These are phyloP conservation scores for Tulasnella sp. DNA, from an alignment of 768 basidiomycete genomes.

Conservation along the genomic window DNA sequence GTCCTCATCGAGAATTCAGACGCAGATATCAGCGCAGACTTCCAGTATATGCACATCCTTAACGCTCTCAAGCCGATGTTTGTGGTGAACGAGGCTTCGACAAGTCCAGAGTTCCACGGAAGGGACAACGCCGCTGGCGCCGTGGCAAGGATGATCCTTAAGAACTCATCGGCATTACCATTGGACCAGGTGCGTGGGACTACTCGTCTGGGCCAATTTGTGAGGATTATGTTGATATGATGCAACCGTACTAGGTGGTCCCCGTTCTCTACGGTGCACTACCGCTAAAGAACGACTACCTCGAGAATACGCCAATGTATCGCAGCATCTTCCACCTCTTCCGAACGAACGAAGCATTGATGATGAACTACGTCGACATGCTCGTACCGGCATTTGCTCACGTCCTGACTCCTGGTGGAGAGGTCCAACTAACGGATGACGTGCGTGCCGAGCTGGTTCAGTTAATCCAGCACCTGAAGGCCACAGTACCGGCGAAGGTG, in stretches of 20 bases:
- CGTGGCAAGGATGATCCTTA: slow-evolving; percentile 75
- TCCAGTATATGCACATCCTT: slow-evolving; percentile 70
- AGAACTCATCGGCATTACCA: slow-evolving; percentile 68
- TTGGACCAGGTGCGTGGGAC: slow-evolving; percentile 39
- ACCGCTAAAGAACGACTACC: slow-evolving; percentile 76
- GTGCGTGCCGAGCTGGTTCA: slow-evolving; percentile 64
- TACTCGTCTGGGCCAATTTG: slow-evolving; percentile 6
- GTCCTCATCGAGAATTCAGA: slow-evolving; percentile 81
- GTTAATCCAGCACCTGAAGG: slow-evolving; percentile 60
- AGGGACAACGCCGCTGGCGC: slow-evolving; percentile 96
- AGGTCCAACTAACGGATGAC: slow-evolving; percentile 74
- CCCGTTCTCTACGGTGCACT: slow-evolving; percentile 73
- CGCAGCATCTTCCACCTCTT: slow-evolving; percentile 81
- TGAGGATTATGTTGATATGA: neutral
- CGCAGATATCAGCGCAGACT: slow-evolving; percentile 53
- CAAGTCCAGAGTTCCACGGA: slow-evolving; percentile 65
- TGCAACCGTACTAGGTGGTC: slow-evolving; percentile 47
- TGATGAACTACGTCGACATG: slow-evolving; percentile 67
- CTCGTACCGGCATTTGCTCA: slow-evolving; percentile 69
- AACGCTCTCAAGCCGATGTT: slow-evolving; percentile 75
- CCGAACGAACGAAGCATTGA: slow-evolving; percentile 55
- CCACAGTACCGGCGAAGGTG: slow-evolving; percentile 65
- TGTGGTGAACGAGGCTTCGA: slow-evolving; percentile 47
- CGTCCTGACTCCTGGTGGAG: slow-evolving; percentile 64
- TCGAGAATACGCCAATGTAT: slow-evolving; percentile 88